A percentile compares a stretch with the other conserved stretches of the same genome.
Conservation (phyloP, 345 rosid genomes). For the Boechera retrofracta region DNA sequence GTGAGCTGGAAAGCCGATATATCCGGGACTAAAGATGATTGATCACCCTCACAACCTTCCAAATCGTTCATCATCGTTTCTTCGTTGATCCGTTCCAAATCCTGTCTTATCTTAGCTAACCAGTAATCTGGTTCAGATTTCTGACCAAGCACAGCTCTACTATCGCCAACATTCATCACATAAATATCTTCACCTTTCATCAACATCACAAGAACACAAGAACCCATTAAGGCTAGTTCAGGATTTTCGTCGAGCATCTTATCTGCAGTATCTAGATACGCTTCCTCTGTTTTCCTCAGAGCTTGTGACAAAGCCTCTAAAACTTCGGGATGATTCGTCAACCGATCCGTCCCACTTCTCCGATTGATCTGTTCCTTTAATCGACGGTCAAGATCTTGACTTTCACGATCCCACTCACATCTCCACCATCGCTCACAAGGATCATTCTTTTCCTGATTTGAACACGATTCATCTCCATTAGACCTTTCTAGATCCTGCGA, state of each 20-base stretch:
- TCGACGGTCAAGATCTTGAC: constrained; percentile 66
- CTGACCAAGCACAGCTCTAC: constrained; percentile 88
- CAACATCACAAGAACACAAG: constrained; percentile 88
- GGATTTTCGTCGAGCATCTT: constrained; percentile 83
- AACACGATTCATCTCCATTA: constrained; percentile 44
- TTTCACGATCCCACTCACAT: constrained; percentile 65
- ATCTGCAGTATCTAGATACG: constrained; percentile 74
- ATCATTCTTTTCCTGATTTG: constrained; percentile 46
- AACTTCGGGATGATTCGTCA: constrained; percentile 64
- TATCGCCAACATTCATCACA: constrained; percentile 93
- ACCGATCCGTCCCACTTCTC: constrained; percentile 36
- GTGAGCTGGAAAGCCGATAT: constrained; percentile 71
- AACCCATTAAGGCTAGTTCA: constrained; percentile 90
- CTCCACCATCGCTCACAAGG: constrained; percentile 63
- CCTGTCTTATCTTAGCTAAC: constrained; percentile 71
- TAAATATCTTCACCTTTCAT: constrained; percentile 93
- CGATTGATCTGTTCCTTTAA: constrained; percentile 60
- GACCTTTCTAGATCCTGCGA: constrained; percentile 6
- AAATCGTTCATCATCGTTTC: constrained; percentile 81
- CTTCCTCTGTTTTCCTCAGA: constrained; percentile 75
- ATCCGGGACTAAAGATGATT: constrained; percentile 35
- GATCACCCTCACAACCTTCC: constrained; percentile 52
- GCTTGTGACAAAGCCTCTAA: constrained; percentile 78
- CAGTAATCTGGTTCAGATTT: constrained; percentile 70
- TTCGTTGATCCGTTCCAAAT: constrained; percentile 86